A percentile compares a stretch with the other conserved stretches of the same genome.
These are phyloP conservation scores for Boletus vinaceobasis DNA, from an alignment of 768 basidiomycete species.

Conservation along the genomic window DNA sequence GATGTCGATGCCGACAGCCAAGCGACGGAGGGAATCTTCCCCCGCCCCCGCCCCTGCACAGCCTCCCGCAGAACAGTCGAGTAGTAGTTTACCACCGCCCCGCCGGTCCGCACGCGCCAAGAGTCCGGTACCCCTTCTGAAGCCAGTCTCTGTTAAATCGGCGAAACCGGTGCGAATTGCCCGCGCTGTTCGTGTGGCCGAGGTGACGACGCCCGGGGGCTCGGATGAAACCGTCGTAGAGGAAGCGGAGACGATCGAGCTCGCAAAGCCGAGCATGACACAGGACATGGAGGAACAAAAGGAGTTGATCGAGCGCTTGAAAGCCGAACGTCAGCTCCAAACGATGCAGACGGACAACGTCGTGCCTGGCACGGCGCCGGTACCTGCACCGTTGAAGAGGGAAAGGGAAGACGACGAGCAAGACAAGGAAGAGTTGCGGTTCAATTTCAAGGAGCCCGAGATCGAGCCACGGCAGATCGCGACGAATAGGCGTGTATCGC, in stretches of 20 bases:
- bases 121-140: slow-evolving; percentile 35
- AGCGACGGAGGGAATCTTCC: slow-evolving; percentile 65
- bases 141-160: slow-evolving; percentile 34
- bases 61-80: slow-evolving; percentile 15
- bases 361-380: slow-evolving; percentile 8
- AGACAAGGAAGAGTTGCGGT: slow-evolving; percentile 49
- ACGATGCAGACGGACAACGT: slow-evolving; percentile 24
- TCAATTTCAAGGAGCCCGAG: slow-evolving; percentile 72
- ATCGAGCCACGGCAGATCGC: slow-evolving; percentile 52
- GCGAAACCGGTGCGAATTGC: slow-evolving; percentile 26
- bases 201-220: slow-evolving; percentile 45
- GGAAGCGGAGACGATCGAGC: slow-evolving; percentile 53
- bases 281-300: slow-evolving; percentile 77
- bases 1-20: slow-evolving; percentile 45
- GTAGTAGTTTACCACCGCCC: slow-evolving; percentile 36
- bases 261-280: slow-evolving; percentile 59
- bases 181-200: slow-evolving; percentile 23
- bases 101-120: slow-evolving; percentile 43
- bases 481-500: slow-evolving; percentile 60
- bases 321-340: slow-evolving; percentile 51
- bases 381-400: slow-evolving; percentile 42
- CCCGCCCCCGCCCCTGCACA: slow-evolving; percentile 27
- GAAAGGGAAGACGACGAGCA: slow-evolving; percentile 40
- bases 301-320: slow-evolving; percentile 69
- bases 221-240: slow-evolving; percentile 67